These are phyloP conservation scores for Trichomonascaceae sp. DNA, from an alignment of 1,139 yeast species.

Conservation along the genomic window DNA sequence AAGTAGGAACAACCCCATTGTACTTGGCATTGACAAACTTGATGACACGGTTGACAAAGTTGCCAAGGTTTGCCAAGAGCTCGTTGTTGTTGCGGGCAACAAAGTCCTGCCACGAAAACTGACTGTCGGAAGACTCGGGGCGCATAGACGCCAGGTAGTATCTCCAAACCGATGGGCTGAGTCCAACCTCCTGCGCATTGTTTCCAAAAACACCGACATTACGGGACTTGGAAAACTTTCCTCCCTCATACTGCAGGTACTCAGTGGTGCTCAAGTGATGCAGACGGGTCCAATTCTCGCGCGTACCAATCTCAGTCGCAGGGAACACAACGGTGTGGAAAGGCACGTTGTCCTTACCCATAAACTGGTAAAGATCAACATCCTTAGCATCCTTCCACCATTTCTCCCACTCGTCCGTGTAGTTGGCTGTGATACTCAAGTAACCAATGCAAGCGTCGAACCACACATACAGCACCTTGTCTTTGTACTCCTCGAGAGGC, in stretches of 20 bases:
- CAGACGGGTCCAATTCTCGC: conserved; percentile 78
- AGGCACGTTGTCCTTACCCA: conserved; percentile 99
- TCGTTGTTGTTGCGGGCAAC: conserved; percentile 89
- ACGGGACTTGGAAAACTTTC: conserved; percentile 93
- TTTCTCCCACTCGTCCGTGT: conserved; percentile 65
- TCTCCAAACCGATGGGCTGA: conserved; percentile 93
- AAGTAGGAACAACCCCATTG: conserved; percentile 70
- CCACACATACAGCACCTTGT: conserved; percentile 95
- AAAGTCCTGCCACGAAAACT: conserved; percentile 94
- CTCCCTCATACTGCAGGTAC: conserved; percentile 93
- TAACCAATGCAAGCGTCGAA: conserved; percentile 97
- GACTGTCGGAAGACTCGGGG: conserved; percentile 93
- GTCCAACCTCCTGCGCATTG: conserved; percentile 87
- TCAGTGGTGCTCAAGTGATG: conserved; percentile 91
- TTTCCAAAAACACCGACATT: conserved; percentile 97
- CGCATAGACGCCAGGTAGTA: conserved; percentile 84
- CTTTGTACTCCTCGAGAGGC: conserved; percentile 62
- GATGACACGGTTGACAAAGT: conserved; percentile 85
- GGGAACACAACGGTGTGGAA: conserved; percentile 99
- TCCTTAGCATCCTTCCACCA: conserved; percentile 92
- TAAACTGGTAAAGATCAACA: conserved; percentile 82
- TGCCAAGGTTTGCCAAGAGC: conserved; percentile 89
- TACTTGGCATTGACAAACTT: conserved; percentile 86
- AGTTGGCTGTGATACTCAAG: conserved; percentile 89
- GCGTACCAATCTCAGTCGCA: conserved; percentile 76